Conservation (phyloP, 345 rosid species). For the Carallia pectinifolia region DNA sequence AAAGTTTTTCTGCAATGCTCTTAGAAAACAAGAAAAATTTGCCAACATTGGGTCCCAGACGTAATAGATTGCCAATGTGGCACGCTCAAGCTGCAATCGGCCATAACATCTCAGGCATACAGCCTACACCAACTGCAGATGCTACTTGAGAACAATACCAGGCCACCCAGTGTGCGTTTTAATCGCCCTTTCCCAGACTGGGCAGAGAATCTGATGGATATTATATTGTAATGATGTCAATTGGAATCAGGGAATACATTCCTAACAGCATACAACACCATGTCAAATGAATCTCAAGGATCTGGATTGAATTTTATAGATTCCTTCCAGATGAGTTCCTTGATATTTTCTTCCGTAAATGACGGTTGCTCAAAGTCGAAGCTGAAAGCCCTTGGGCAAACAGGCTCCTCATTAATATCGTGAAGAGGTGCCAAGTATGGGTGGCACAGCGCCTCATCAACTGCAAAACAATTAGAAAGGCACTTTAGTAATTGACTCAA, state of each 20-base stretch:
- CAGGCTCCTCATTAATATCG: slow-evolving; percentile 80
- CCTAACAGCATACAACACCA: slow-evolving; percentile 10
- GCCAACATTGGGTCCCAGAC: neutral
- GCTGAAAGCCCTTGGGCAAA: slow-evolving; percentile 74
- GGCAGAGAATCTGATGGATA: slow-evolving; percentile 11
- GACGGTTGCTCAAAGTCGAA: slow-evolving; percentile 95
- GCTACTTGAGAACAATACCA: neutral
- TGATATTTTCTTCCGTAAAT: slow-evolving; percentile 86
- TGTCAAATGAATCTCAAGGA: slow-evolving; percentile 39
- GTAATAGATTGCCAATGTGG: neutral
- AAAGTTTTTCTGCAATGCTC: neutral
- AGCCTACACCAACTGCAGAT: neutral
- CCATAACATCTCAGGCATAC: neutral
- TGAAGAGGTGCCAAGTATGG: slow-evolving; percentile 87
- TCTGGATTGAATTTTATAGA: slow-evolving; percentile 84
- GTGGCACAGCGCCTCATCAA: slow-evolving; percentile 81
- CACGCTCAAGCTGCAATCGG: neutral
- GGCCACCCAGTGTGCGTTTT: neutral
- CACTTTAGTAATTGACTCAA: neutral
- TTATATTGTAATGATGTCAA: slow-evolving; percentile 10
- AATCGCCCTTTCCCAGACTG: slow-evolving; percentile 1
- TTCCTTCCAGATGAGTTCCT: slow-evolving; percentile 95
- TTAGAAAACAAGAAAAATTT: neutral
- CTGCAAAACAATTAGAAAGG: slow-evolving; percentile 42
- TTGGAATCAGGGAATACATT: slow-evolving; percentile 14